Percentiles rank a stretch among this genome's conserved stretches.
Conservation (phyloP, 1,284 basidiomycete genomes). For the Ceratorhiza oryzae-sativae region DNA sequence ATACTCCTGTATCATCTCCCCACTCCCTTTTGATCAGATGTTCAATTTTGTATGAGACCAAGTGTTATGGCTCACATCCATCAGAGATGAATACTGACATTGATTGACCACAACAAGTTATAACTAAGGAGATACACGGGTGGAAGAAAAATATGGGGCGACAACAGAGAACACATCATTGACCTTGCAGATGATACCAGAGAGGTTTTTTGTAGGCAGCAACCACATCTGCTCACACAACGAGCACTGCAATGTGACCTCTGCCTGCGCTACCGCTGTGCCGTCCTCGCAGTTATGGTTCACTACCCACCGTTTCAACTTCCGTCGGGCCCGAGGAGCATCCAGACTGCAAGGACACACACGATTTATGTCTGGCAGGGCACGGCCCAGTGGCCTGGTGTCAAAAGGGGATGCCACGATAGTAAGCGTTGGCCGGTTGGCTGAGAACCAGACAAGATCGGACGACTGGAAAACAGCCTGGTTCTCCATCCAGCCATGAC, state of each 20-base stretch:
- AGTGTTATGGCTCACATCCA: no score
- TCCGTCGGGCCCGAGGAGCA: neutral
- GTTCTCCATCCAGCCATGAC: neutral
- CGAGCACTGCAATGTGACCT: neutral
- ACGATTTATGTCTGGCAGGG: neutral
- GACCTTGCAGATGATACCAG: neutral
- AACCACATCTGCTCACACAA: neutral
- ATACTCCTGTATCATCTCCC: no score
- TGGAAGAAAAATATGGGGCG: neutral
- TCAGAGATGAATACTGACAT: no score
- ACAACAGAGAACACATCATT: neutral
- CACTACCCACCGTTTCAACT: neutral
- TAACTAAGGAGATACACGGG: neutral
- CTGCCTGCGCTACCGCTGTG: neutral
- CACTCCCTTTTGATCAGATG: no score
- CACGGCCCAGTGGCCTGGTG: neutral
- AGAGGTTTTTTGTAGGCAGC: neutral
- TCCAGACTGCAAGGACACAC: neutral
- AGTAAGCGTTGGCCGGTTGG: neutral
- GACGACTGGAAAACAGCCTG: neutral
- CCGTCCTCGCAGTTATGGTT: neutral
- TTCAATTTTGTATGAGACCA: no score
- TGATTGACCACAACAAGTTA: no score
- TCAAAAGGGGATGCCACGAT: constrained; percentile 1
- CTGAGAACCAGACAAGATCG: neutral